These are phyloP conservation scores for Arachnomyces sp. DNA, from an alignment of 2,329 filamentous ascomycete species.

Conservation along the genomic window DNA sequence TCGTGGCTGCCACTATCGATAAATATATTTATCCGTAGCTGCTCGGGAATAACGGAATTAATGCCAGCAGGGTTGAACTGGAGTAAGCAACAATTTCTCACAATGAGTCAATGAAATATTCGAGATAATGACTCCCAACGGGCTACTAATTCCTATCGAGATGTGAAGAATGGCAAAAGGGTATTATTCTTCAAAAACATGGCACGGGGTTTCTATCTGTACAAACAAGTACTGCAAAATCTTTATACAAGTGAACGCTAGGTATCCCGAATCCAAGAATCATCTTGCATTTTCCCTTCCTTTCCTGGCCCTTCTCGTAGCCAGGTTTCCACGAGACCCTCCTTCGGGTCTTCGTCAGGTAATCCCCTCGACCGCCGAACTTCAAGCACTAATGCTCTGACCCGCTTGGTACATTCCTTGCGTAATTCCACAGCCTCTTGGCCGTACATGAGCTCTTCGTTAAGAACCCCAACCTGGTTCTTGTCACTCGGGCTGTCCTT, in stretches of 20 bases:
- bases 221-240: too few species aligned
- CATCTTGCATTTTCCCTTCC: conserved; percentile 53
- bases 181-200: too few species aligned
- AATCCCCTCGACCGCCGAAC: conserved; percentile 64
- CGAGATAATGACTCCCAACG: too few species aligned
- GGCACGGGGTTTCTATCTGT: too few species aligned
- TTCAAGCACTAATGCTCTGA: conserved; percentile 72
- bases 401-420: conserved; percentile 67
- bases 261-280: conserved; percentile 51
- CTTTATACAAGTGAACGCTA: conserved; percentile 25
- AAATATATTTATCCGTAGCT: too few species aligned
- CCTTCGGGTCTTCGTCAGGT: conserved; percentile 70
- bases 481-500: conserved; percentile 31
- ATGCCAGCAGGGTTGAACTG: too few species aligned
- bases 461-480: conserved; percentile 48
- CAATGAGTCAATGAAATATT: too few species aligned
- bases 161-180: too few species aligned
- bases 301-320: conserved; percentile 45
- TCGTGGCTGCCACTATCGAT: too few species aligned
- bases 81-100: too few species aligned
- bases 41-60: too few species aligned
- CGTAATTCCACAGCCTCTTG: conserved; percentile 69
- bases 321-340: conserved; percentile 76
- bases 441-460: conserved; percentile 57
- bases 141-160: too few species aligned